Conservation (phyloP, 1,284 basidiomycete genomes). For the Microstroma glucosiphilum region DNA sequence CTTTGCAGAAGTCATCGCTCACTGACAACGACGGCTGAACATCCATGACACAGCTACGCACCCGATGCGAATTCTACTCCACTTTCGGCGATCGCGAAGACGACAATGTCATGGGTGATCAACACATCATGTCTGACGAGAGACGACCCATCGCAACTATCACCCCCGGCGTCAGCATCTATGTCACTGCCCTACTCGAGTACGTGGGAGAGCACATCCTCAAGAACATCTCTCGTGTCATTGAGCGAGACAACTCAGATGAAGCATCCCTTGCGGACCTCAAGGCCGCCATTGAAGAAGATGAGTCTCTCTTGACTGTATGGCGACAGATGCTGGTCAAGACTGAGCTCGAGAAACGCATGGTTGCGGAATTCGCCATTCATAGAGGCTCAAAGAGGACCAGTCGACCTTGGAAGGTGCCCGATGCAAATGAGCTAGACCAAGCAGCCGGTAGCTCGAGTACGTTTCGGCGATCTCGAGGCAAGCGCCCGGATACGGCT, state of each 20-base stretch:
- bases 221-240: slow-evolving; percentile 35
- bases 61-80: slow-evolving; percentile 39
- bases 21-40: background rate
- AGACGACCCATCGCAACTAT: slow-evolving; percentile 46
- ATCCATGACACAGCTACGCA: slow-evolving; percentile 18
- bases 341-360: slow-evolving; percentile 20
- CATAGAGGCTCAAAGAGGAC: slow-evolving; percentile 20
- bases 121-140: slow-evolving; percentile 43
- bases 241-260: slow-evolving; percentile 45
- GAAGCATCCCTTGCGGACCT: slow-evolving; percentile 38
- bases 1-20: background rate
- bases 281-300: slow-evolving; percentile 36
- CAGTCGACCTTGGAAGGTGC: slow-evolving; percentile 33
- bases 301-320: slow-evolving; percentile 28
- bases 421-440: slow-evolving; percentile 31
- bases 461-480: background rate
- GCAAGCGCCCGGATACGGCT: background rate
- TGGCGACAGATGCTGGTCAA: slow-evolving; percentile 30
- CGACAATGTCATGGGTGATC: slow-evolving; percentile 25
- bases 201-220: slow-evolving; percentile 38
- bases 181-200: slow-evolving; percentile 43
- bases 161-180: slow-evolving; percentile 42
- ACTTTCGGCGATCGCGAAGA: slow-evolving; percentile 38
- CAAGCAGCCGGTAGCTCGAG: slow-evolving; percentile 20
- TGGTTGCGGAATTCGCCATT: background rate